A percentile compares a stretch with the other conserved stretches of the same genome.
These are phyloP conservation scores for Paraphaeosphaeria sporulosa DNA, from an alignment of 2,329 filamentous ascomycete genomes.

Conservation along the genomic window DNA sequence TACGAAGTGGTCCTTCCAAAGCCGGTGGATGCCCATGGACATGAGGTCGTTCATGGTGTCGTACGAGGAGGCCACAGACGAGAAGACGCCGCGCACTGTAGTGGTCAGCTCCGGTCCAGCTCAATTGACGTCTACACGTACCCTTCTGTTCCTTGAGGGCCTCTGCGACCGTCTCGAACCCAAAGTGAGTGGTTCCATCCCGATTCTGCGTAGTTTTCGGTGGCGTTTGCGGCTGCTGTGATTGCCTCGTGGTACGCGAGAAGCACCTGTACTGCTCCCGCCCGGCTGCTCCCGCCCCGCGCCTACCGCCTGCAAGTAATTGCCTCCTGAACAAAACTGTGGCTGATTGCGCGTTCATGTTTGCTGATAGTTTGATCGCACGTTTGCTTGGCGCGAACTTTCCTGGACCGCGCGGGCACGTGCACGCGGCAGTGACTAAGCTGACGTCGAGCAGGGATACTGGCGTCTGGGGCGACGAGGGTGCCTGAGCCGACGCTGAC, in stretches of 20 bases:
- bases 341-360: constrained; percentile 38
- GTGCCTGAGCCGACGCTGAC: constrained; percentile 39
- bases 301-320: constrained; percentile 34
- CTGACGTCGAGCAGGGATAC: constrained; percentile 14
- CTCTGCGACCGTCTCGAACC: constrained; percentile 84
- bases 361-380: constrained; percentile 19
- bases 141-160: constrained; percentile 76
- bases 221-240: constrained; percentile 49
- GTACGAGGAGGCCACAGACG: constrained; percentile 91
- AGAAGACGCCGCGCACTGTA: constrained; percentile 86
- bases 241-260: constrained; percentile 55
- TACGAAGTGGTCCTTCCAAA: constrained; percentile 99
- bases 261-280: constrained; percentile 57
- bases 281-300: constrained; percentile 16
- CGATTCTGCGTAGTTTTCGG: constrained; percentile 51
- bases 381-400: constrained; percentile 15
- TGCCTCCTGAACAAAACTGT: constrained; percentile 38
- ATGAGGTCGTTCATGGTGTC: constrained; percentile 99
- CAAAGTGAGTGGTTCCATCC: constrained; percentile 80
- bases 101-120: constrained; percentile 16
- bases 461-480: neutral
- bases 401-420: constrained; percentile 38
- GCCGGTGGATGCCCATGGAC: constrained; percentile 94
- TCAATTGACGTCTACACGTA: constrained; percentile 39
- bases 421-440: constrained; percentile 28